Conservation (phyloP, 345 rosid genomes). For the Cardamine resedifolia region DNA sequence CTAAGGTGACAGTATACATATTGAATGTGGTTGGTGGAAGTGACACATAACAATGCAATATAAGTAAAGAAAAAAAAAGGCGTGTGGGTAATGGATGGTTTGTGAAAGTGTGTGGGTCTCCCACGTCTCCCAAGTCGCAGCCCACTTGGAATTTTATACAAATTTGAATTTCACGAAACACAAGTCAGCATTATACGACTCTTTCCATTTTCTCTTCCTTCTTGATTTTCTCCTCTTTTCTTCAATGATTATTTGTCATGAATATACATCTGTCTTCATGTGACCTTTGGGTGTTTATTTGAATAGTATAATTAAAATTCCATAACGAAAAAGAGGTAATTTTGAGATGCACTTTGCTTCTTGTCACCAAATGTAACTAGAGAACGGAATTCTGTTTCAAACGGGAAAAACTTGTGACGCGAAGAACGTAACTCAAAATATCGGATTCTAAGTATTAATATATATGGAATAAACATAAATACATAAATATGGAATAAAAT, state of each 20-base stretch:
- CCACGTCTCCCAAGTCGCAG: constrained; percentile 30
- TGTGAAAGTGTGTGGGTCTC: constrained; percentile 39
- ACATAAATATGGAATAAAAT: no score
- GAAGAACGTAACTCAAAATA: background rate
- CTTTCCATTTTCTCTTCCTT: constrained; percentile 23
- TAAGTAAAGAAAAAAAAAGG: constrained; percentile 1
- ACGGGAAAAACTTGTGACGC: constrained; percentile 4
- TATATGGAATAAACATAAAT: background rate
- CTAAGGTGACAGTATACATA: constrained; percentile 22
- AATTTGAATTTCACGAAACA: constrained; percentile 23
- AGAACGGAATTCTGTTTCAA: background rate
- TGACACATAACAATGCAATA: constrained; percentile 35
- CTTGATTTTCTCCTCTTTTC: constrained; percentile 11
- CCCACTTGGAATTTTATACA: constrained; percentile 39
- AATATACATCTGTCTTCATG: constrained; percentile 1
- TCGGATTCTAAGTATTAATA: background rate
- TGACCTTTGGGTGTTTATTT: background rate
- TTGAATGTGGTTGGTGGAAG: constrained; percentile 33
- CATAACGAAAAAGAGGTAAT: background rate
- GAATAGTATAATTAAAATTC: background rate
- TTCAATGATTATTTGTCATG: background rate
- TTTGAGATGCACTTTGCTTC: constrained; percentile 20
- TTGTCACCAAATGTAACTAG: constrained; percentile 11
- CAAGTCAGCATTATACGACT: constrained; percentile 39
- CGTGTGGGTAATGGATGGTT: constrained; percentile 26